phyloP scores from a whole-genome alignment of 1,284 basidiomycete species.

The Wallemia hederae region DNA sequence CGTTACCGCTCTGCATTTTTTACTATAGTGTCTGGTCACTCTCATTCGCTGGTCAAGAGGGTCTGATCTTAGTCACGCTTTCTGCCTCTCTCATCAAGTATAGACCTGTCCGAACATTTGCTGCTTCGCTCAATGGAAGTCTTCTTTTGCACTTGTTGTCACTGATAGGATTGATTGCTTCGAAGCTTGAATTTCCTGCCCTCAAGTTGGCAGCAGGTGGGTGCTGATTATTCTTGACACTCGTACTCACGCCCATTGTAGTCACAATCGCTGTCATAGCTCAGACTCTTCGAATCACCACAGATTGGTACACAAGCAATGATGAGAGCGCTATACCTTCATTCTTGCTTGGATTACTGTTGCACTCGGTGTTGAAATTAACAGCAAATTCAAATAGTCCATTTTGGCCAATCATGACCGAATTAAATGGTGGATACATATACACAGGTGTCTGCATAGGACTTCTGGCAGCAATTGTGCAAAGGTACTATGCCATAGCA shows the following conservation, averaged over 20 bases:
- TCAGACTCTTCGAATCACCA: background rate
- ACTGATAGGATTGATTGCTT: constrained; percentile 29
- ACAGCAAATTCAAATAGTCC: constrained; percentile 9
- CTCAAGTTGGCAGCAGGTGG: background rate
- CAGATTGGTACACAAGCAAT: background rate
- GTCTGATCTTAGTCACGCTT: constrained; percentile 8
- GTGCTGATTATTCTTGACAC: background rate
- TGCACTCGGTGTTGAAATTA: background rate
- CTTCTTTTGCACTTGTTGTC: constrained; percentile 18
- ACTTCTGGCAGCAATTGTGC: background rate
- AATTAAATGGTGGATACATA: constrained; percentile 12
- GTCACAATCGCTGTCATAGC: background rate
- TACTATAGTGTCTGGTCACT: constrained; percentile 39
- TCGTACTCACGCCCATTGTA: background rate
- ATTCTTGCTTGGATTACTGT: background rate
- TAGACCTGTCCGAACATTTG: background rate
- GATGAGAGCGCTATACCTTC: background rate
- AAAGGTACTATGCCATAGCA: constrained; percentile 1
- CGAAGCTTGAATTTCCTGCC: constrained; percentile 8
- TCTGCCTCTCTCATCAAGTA: constrained; percentile 3
- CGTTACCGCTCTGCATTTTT: constrained; percentile 53
- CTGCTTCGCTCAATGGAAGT: background rate
- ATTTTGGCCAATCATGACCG: constrained; percentile 11
- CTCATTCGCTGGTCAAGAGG: constrained; percentile 8
- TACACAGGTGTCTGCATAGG: constrained; percentile 7